Evolutionary conservation across 768 basidiomycete species (phyloP).

Genomic region (Coprinopsis cinerea): DNA sequence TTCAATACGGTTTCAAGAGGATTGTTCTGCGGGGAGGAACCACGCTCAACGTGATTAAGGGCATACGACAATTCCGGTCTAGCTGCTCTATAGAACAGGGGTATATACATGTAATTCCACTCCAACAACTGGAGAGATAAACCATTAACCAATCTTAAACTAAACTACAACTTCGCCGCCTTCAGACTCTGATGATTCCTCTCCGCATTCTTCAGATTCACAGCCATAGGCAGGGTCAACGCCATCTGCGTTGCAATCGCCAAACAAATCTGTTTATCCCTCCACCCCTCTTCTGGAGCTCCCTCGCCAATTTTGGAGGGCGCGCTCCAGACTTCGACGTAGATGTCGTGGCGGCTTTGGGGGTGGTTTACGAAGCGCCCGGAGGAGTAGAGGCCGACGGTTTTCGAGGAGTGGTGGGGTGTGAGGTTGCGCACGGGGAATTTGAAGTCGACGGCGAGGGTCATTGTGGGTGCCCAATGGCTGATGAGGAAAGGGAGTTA

Average conservation of each 20-base stretch:
- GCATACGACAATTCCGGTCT: too few species aligned
- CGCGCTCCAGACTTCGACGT: constrained; percentile 63
- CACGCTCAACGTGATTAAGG: too few species aligned
- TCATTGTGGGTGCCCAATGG: constrained; percentile 61
- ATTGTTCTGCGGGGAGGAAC: too few species aligned
- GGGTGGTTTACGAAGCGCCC: constrained; percentile 50
- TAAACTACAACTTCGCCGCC: background rate
- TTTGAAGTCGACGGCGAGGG: constrained; percentile 58
- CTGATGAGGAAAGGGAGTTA: background rate
- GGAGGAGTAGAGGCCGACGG: constrained; percentile 52
- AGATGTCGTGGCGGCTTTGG: constrained; percentile 50
- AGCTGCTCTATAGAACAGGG: too few species aligned
- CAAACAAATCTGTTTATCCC: constrained; percentile 58
- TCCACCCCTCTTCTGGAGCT: constrained; percentile 40
- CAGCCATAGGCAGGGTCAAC: constrained; percentile 18
- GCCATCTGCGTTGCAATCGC: constrained; percentile 60
- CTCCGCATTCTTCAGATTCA: constrained; percentile 6
- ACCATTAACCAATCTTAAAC: too few species aligned
- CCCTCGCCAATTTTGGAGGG: constrained; percentile 50
- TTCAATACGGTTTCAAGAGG: too few species aligned
- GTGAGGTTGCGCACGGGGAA: constrained; percentile 31
- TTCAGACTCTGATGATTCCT: background rate
- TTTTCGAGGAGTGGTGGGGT: constrained; percentile 43
- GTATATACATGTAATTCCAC: too few species aligned
- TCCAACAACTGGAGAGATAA: too few species aligned